Conservation (phyloP, 2,329 filamentous ascomycete species). For the Trichoderma asperellum region DNA sequence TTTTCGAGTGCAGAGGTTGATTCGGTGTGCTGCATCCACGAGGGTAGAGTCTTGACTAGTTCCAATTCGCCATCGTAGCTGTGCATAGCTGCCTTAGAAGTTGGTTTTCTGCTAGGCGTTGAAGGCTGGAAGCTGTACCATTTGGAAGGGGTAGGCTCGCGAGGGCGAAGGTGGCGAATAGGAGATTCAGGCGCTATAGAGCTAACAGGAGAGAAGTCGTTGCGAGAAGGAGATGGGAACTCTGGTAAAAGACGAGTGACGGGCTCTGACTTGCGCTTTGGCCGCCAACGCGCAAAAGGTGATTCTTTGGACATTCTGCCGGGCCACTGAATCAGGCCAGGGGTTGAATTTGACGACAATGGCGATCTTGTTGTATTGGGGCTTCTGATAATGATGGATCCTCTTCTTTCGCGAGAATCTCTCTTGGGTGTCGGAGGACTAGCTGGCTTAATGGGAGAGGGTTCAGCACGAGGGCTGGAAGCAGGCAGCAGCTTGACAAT, state of each 20-base stretch:
- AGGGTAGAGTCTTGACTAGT: constrained; percentile 23
- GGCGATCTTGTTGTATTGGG: constrained; percentile 16
- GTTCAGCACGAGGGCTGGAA: constrained; percentile 33
- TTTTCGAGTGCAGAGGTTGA: constrained; percentile 21
- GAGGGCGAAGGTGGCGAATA: constrained; percentile 33
- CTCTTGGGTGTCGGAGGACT: constrained; percentile 37
- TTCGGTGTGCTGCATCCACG: constrained; percentile 1
- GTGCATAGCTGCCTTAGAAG: constrained; percentile 32
- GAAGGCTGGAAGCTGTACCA: constrained; percentile 35
- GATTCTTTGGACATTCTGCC: constrained; percentile 28
- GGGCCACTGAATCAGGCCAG: constrained; percentile 7
- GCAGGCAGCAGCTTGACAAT: constrained; percentile 40
- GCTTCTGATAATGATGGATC: constrained; percentile 19
- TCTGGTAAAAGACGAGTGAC: neutral
- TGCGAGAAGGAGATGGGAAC: neutral
- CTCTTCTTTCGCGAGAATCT: neutral
- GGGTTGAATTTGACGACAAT: constrained; percentile 20
- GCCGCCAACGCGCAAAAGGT: constrained; percentile 33
- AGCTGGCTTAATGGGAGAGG: constrained; percentile 41
- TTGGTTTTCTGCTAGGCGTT: constrained; percentile 2
- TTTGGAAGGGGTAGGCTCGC: constrained; percentile 39
- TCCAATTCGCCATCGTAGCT: neutral
- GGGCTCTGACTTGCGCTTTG: constrained; percentile 27
- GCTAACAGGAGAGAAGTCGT: neutral
- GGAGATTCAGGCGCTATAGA: constrained; percentile 31